Conservation (phyloP, 1,284 basidiomycete genomes). For the Ustilago curta region DNA sequence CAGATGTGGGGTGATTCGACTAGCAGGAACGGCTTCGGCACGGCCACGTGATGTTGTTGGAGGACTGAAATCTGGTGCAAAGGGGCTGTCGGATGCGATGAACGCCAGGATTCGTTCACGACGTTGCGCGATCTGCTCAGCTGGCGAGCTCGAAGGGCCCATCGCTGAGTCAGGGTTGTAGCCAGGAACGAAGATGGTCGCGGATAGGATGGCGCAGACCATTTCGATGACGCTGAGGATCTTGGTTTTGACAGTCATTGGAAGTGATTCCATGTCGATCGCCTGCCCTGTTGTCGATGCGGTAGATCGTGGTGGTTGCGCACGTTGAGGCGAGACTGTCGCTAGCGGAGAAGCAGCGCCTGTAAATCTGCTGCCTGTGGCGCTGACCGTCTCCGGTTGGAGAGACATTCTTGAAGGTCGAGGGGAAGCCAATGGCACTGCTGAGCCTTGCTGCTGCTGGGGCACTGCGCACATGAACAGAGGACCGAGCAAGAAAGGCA, state of each 20-base stretch:
- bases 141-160: constrained; percentile 5
- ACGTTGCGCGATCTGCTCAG: constrained; percentile 42
- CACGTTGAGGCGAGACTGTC: background rate
- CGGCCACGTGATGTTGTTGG: constrained; percentile 20
- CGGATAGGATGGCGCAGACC: constrained; percentile 55
- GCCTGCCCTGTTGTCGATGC: background rate
- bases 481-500: constrained; percentile 48
- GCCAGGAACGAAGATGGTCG: constrained; percentile 53
- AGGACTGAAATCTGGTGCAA: constrained; percentile 6
- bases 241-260: constrained; percentile 45
- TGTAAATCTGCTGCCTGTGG: constrained; percentile 4
- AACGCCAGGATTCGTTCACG: constrained; percentile 42
- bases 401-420: constrained; percentile 3
- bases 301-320: background rate
- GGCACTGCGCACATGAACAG: constrained; percentile 49
- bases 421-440: constrained; percentile 1
- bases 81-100: constrained; percentile 29
- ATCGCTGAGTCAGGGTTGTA: constrained; percentile 1
- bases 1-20: constrained; percentile 8
- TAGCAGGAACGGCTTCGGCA: constrained; percentile 7
- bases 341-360: background rate
- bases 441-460: constrained; percentile 25
- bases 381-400: background rate
- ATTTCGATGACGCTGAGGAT: constrained; percentile 59
- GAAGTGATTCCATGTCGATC: constrained; percentile 35